Conservation (phyloP, 805 yeast species). For the Metschnikowia anglica region DNA sequence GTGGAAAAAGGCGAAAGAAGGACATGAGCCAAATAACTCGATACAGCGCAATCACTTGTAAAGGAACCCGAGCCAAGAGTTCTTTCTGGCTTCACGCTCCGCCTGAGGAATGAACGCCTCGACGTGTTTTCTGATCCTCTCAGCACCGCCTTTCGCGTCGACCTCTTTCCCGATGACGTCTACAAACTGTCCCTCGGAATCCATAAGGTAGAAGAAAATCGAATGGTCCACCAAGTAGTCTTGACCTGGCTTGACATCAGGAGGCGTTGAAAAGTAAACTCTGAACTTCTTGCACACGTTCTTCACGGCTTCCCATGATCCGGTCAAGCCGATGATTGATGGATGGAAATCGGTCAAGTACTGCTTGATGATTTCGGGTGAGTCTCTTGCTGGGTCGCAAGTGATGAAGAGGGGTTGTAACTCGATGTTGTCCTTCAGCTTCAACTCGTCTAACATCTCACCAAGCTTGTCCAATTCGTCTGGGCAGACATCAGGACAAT, state of each 20-base stretch:
- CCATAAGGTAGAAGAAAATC: conserved; percentile 95
- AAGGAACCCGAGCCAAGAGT: conserved; percentile 58
- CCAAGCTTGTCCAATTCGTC: conserved; percentile 95
- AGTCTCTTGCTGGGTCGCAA: conserved; percentile 95
- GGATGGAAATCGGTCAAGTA: conserved; percentile 90
- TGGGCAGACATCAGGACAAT: conserved; percentile 98
- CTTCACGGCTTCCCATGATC: conserved; percentile 82
- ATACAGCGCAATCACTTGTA: conserved; percentile 37
- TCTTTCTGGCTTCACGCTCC: conserved; percentile 63
- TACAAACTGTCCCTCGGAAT: conserved; percentile 94
- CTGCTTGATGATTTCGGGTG: conserved; percentile 79
- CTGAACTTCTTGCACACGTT: conserved; percentile 83
- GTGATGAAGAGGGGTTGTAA: conserved; percentile 90
- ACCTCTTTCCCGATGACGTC: conserved; percentile 94
- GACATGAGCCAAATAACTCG: background rate
- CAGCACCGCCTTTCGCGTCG: conserved; percentile 73
- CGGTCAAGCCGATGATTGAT: conserved; percentile 85
- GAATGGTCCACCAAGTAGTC: conserved; percentile 97
- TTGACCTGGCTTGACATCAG: conserved; percentile 90
- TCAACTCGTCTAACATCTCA: conserved; percentile 60
- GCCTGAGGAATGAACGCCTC: conserved; percentile 72
- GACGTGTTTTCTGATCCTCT: conserved; percentile 72
- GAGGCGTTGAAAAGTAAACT: conserved; percentile 97
- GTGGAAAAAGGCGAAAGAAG: too few relatives aligned
- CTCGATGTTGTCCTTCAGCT: conserved; percentile 50